These are phyloP conservation scores for Trichomonas vaginalis DNA, from an alignment of 208 protist genomes.

Conservation along the genomic window DNA sequence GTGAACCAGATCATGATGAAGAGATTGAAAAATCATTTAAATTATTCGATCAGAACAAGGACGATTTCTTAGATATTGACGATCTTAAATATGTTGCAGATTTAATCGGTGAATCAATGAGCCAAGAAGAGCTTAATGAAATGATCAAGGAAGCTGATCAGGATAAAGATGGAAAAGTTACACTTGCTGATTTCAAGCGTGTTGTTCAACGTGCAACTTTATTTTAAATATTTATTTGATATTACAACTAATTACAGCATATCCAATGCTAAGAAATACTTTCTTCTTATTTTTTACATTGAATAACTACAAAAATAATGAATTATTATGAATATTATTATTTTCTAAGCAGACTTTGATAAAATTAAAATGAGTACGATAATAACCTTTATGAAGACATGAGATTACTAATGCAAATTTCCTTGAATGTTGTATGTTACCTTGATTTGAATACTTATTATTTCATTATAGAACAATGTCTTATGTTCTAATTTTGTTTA, in stretches of 20 bases:
- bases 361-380: too few relatives aligned
- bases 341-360: too few relatives aligned
- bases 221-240: neutral
- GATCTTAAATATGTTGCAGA: constrained; percentile 15
- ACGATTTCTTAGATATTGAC: neutral
- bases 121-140: constrained; percentile 6
- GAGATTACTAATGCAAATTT: too few relatives aligned
- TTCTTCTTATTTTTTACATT: too few relatives aligned
- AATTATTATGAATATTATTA: too few relatives aligned
- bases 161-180: neutral
- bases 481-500: too few relatives aligned
- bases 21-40: constrained; percentile 12
- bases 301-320: too few relatives aligned
- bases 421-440: too few relatives aligned
- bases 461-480: too few relatives aligned
- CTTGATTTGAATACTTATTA: too few relatives aligned
- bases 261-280: too few relatives aligned
- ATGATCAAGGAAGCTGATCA: neutral
- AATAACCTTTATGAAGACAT: too few relatives aligned
- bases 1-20: constrained; percentile 8
- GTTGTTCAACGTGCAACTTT: neutral
- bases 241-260: neutral
- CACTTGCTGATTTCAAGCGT: constrained; percentile 1
- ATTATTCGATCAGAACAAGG: neutral
- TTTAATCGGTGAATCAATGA: constrained; percentile 15